Evolutionary conservation across 1,139 yeast species (phyloP).

Genomic region (Saccharomyces hybrid): DNA sequence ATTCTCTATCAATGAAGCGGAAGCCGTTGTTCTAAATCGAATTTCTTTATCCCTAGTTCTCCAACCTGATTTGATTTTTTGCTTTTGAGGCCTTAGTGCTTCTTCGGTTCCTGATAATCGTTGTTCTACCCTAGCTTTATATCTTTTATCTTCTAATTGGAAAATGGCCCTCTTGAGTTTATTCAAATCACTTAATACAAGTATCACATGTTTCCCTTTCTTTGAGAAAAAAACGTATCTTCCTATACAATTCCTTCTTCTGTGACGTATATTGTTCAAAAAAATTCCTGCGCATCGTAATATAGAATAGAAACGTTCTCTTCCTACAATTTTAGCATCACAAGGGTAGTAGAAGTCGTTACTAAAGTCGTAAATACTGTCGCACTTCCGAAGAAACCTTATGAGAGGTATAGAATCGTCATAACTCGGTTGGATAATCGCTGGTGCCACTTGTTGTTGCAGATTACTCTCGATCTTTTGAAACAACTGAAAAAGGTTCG

Average conservation of each 20-base stretch:
- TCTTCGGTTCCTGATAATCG: conserved; percentile 13
- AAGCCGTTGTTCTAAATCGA: conserved; percentile 22
- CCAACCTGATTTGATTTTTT: conserved; percentile 5
- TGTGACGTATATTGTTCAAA: conserved; percentile 32
- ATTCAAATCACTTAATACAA: conserved; percentile 46
- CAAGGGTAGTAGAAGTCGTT: conserved; percentile 52
- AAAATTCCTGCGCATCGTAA: conserved; percentile 42
- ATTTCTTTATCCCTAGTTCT: conserved; percentile 16
- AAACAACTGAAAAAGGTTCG: conserved; percentile 19
- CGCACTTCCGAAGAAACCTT: conserved; percentile 30
- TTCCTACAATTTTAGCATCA: conserved; percentile 33
- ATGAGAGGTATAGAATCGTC: conserved; percentile 29
- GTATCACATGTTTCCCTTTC: conserved; percentile 31
- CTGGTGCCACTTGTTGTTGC: conserved; percentile 27
- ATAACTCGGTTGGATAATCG: conserved; percentile 19
- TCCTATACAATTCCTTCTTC: conserved; percentile 24
- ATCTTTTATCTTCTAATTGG: conserved; percentile 41
- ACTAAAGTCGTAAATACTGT: conserved; percentile 38
- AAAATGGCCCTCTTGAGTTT: conserved; percentile 39
- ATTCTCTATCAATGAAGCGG: conserved; percentile 21
- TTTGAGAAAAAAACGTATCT: conserved; percentile 20
- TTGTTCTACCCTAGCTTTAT: conserved; percentile 34
- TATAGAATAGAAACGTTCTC: conserved; percentile 43
- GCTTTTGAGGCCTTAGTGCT: conserved; percentile 11
- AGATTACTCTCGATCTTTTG: conserved; percentile 16